Conservation (phyloP, 305 asterid species). For the Rubia peregrina region DNA sequence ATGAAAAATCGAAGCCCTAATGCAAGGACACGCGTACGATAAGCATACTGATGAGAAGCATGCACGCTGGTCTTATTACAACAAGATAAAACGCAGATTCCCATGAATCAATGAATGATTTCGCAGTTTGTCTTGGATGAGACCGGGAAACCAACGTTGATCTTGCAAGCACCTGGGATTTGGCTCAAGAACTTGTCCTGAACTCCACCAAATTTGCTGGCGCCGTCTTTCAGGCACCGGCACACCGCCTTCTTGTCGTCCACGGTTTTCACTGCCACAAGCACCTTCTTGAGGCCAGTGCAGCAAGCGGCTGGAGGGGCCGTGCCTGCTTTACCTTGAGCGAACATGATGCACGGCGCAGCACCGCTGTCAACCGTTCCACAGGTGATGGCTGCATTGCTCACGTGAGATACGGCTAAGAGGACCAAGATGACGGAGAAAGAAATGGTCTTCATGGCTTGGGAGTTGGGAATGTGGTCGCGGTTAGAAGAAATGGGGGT, state of each 20-base stretch:
- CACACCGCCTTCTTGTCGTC: conserved; percentile 60
- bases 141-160: conserved; percentile 57
- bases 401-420: conserved; percentile 31
- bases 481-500: background rate
- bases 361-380: conserved; percentile 42
- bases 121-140: conserved; percentile 41
- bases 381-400: conserved; percentile 43
- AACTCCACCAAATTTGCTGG: conserved; percentile 42
- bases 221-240: conserved; percentile 52
- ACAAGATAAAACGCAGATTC: too few relatives aligned
- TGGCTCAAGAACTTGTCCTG: conserved; percentile 50
- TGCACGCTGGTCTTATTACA: background rate
- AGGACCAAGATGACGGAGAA: conserved; percentile 33
- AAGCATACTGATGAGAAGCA: background rate
- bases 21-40: background rate
- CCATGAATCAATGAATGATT: background rate
- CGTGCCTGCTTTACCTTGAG: conserved; percentile 32
- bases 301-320: conserved; percentile 40
- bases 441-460: conserved; percentile 37
- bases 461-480: too few relatives aligned
- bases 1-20: background rate
- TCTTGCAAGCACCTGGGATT: conserved; percentile 44
- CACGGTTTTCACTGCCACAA: conserved; percentile 30
- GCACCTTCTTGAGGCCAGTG: conserved; percentile 36
- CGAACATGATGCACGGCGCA: conserved; percentile 36